phyloP scores from a whole-genome alignment of 163 green algal species.

The Dunaliella salina region DNA sequence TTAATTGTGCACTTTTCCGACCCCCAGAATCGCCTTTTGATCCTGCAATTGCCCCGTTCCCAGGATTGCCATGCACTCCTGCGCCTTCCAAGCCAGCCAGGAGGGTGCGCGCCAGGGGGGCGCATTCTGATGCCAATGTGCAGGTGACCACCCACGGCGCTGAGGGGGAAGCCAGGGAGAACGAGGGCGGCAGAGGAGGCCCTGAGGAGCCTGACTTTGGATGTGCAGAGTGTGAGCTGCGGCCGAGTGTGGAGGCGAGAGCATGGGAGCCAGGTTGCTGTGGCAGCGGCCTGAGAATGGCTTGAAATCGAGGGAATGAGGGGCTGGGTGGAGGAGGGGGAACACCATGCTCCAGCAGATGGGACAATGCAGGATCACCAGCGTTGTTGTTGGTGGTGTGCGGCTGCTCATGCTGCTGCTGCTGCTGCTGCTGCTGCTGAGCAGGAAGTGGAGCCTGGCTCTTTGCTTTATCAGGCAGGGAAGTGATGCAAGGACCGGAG shows the following conservation, averaged over 20 bases:
- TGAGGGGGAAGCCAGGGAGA: conserved; percentile 1
- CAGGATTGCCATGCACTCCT: not conserved
- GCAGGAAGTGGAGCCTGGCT: no score
- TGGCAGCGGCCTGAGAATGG: not conserved
- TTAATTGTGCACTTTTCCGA: no score
- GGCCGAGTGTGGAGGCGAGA: not conserved
- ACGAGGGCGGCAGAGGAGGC: not conserved
- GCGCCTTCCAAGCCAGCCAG: not conserved
- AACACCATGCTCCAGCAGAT: no score
- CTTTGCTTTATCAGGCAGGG: no score
- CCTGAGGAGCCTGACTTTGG: not conserved
- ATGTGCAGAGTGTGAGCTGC: not conserved
- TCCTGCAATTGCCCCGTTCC: no score
- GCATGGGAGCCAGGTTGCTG: not conserved
- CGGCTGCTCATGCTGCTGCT: no score
- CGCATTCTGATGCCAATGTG: not conserved
- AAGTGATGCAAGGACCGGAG: no score
- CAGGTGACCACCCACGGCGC: not conserved
- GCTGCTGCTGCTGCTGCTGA: no score
- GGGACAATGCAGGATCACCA: no score
- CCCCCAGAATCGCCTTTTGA: no score
- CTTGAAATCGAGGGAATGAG: not conserved
- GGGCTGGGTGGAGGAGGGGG: not conserved
- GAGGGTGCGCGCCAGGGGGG: not conserved
- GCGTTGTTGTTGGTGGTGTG: no score